Percentiles rank a stretch among this genome's conserved stretches.
These are phyloP conservation scores for Sideroxylon spinosum DNA, from an alignment of 179 eudicot species.

Conservation along the genomic window DNA sequence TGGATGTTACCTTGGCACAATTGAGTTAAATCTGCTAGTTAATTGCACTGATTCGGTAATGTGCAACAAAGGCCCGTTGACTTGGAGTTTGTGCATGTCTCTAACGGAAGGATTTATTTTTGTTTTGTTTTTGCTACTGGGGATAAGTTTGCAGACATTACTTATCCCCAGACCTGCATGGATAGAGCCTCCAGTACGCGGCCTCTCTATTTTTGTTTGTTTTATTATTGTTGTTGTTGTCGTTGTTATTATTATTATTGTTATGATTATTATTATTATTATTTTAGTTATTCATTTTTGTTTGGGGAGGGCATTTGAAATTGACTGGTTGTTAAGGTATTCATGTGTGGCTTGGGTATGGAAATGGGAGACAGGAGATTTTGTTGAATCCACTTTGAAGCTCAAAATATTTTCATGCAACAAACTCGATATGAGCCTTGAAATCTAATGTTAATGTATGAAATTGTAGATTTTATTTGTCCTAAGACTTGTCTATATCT, in stretches of 20 bases:
- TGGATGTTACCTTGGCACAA: too few relatives aligned
- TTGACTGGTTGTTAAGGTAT: not conserved
- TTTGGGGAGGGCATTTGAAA: not conserved
- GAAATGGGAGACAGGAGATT: not conserved
- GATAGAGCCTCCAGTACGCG: too few relatives aligned
- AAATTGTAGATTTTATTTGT: not conserved
- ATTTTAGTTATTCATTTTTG: too few relatives aligned
- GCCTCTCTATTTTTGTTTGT: too few relatives aligned
- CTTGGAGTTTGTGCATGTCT: not conserved
- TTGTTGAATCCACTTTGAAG: not conserved
- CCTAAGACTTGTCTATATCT: slow-evolving; percentile 16
- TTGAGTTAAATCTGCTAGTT: too few relatives aligned
- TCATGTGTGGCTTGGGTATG: not conserved
- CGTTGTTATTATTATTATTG: too few relatives aligned
- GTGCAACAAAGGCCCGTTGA: not conserved
- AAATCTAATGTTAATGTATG: not conserved
- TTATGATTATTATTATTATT: too few relatives aligned
- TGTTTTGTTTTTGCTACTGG: too few relatives aligned
- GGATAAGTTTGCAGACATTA: too few relatives aligned
- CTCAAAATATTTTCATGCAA: not conserved
- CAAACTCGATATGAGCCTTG: not conserved
- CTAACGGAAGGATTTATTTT: not conserved
- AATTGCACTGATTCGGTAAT: not conserved
- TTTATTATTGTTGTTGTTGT: too few relatives aligned
- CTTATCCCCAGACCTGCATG: too few relatives aligned